These are phyloP conservation scores for Jaapia argillacea DNA, from an alignment of 768 basidiomycete genomes.

Conservation along the genomic window DNA sequence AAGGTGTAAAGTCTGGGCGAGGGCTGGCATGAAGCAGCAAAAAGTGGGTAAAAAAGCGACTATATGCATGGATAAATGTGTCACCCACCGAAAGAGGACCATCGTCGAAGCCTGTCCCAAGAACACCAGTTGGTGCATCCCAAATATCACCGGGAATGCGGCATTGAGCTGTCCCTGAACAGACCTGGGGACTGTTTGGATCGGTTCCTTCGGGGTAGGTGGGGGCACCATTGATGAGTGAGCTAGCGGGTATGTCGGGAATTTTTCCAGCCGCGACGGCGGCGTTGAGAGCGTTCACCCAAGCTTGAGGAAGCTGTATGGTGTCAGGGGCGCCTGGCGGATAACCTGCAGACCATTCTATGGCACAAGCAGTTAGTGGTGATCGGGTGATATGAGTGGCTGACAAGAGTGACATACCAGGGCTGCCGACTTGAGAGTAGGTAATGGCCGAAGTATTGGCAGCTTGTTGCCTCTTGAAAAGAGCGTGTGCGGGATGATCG, in stretches of 20 bases:
- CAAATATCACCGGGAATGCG: constrained; percentile 20
- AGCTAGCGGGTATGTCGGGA: constrained; percentile 22
- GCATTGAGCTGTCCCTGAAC: constrained; percentile 23
- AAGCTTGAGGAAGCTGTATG: constrained; percentile 23
- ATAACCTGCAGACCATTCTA: constrained; percentile 24
- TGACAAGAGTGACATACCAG: constrained; percentile 5
- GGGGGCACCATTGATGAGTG: constrained; percentile 16
- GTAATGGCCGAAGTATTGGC: background rate
- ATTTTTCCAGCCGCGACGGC: constrained; percentile 25
- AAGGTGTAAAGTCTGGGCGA: constrained; percentile 27
- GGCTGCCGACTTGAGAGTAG: constrained; percentile 12
- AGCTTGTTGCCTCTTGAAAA: constrained; percentile 18
- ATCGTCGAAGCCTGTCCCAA: constrained; percentile 26
- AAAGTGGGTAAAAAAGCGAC: no score
- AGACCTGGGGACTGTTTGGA: constrained; percentile 20
- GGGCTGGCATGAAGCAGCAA: no score
- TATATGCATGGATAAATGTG: no score
- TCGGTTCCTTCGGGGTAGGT: constrained; percentile 9
- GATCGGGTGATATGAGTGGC: background rate
- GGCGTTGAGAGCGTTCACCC: constrained; percentile 28
- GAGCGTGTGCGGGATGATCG: constrained; percentile 13
- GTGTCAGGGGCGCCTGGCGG: constrained; percentile 20
- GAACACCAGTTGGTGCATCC: constrained; percentile 29
- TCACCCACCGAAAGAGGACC: constrained; percentile 26
- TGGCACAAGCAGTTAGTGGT: background rate